Percentiles rank a stretch among this genome's conserved stretches.
These are phyloP conservation scores for Candida pseudofarinosa DNA, from an alignment of 805 yeast genomes.

Conservation along the genomic window DNA sequence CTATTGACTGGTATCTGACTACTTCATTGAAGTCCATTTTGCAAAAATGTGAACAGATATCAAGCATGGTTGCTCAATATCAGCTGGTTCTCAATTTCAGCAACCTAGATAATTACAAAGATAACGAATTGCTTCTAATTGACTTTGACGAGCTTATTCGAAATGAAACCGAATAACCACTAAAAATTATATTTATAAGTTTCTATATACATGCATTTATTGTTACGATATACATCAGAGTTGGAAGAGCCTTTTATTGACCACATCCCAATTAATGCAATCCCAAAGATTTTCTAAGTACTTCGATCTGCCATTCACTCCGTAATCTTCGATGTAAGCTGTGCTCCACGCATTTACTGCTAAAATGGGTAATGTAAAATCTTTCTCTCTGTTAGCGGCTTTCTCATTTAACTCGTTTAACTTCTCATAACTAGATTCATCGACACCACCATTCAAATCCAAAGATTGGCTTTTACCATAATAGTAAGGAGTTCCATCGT, in stretches of 20 bases:
- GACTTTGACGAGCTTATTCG: slow-evolving; percentile 16
- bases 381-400: slow-evolving; percentile 42
- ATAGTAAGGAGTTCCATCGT: slow-evolving; percentile 76
- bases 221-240: slow-evolving; percentile 11
- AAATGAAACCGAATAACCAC: too few relatives aligned
- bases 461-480: slow-evolving; percentile 64
- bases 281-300: slow-evolving; percentile 75
- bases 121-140: slow-evolving; percentile 19
- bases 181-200: too few relatives aligned
- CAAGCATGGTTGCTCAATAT: slow-evolving; percentile 16
- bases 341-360: slow-evolving; percentile 85
- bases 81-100: slow-evolving; percentile 15
- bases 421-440: slow-evolving; percentile 48
- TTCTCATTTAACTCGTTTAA: slow-evolving; percentile 41
- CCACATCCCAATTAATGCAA: slow-evolving; percentile 79
- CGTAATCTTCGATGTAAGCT: slow-evolving; percentile 83
- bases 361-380: slow-evolving; percentile 69
- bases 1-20: slow-evolving; percentile 36
- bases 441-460: slow-evolving; percentile 73
- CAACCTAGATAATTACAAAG: slow-evolving; percentile 10
- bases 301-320: slow-evolving; percentile 65
- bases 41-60: slow-evolving; percentile 22
- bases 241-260: slow-evolving; percentile 49
- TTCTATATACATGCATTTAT: slow-evolving; percentile 6
- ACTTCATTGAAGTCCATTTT: slow-evolving; percentile 22